Evolutionary conservation across 1,284 basidiomycete species (phyloP).

Genomic region (Pseudozyma thailandica): DNA sequence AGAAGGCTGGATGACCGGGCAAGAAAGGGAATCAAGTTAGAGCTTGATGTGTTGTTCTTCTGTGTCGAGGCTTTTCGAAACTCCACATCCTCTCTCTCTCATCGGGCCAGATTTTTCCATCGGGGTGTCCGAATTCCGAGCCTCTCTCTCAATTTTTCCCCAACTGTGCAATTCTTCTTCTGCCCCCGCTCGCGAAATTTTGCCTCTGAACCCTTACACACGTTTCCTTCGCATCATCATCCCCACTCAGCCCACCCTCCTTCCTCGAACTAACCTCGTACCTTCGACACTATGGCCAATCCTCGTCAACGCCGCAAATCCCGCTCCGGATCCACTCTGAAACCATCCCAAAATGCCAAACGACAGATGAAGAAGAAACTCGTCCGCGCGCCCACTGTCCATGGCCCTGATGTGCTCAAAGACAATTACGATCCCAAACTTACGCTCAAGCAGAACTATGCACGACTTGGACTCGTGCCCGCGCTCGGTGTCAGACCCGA

Average conservation of each 20-base stretch:
- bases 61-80: constrained; percentile 2
- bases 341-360: constrained; percentile 76
- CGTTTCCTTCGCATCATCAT: not conserved
- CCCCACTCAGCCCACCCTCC: not conserved
- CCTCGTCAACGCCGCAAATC: constrained; percentile 86
- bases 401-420: constrained; percentile 83
- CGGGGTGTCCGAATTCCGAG: constrained; percentile 9
- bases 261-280: not conserved
- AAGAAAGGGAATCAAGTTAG: too few species aligned
- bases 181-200: constrained; percentile 5
- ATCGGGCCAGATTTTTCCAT: not conserved
- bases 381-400: constrained; percentile 73
- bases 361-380: constrained; percentile 78
- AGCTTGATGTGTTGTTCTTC: too few species aligned
- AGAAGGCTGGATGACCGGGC: not conserved
- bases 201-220: not conserved
- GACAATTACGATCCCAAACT: constrained; percentile 87
- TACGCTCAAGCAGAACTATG: constrained; percentile 92
- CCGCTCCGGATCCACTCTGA: constrained; percentile 72
- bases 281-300: constrained; percentile 78
- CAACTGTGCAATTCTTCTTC: not conserved
- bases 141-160: not conserved
- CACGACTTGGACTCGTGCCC: constrained; percentile 78
- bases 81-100: constrained; percentile 2
- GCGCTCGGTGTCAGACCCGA: constrained; percentile 35